Conservation (phyloP, 2,329 filamentous ascomycete species). For the Pseudogymnoascus destructans region DNA sequence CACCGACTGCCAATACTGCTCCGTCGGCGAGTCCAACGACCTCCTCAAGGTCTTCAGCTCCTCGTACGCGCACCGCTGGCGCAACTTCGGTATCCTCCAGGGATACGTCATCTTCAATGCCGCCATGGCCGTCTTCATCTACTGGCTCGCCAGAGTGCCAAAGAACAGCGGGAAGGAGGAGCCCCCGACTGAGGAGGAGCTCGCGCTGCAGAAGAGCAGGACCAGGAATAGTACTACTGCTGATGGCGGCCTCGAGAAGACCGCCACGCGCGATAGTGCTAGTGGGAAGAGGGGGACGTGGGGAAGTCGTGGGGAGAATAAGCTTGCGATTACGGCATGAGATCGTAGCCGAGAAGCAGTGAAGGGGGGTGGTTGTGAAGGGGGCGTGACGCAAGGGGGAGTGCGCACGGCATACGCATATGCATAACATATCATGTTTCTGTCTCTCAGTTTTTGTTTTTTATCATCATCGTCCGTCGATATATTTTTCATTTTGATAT, state of each 20-base stretch:
- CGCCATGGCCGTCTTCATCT: conserved; percentile 37
- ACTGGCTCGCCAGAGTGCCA: conserved; percentile 38
- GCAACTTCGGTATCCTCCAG: conserved; percentile 53
- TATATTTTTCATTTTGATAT: background rate
- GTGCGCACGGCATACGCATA: background rate
- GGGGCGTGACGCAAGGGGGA: background rate
- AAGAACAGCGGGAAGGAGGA: conserved; percentile 24
- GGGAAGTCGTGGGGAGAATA: background rate
- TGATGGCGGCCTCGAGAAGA: background rate
- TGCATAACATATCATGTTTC: background rate
- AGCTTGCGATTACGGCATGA: background rate
- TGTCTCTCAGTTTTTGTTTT: background rate
- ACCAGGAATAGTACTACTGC: background rate
- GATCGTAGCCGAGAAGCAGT: background rate
- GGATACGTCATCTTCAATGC: conserved; percentile 44
- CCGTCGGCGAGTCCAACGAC: conserved; percentile 37
- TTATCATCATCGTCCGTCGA: background rate
- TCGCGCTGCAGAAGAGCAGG: conserved; percentile 8
- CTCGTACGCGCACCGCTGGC: conserved; percentile 47
- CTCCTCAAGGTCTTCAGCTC: conserved; percentile 37
- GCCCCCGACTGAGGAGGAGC: conserved; percentile 1
- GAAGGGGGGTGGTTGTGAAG: background rate
- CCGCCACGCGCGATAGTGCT: background rate
- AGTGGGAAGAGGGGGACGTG: conserved; percentile 1
- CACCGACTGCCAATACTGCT: conserved; percentile 42